Evolutionary conservation across 805 yeast species (phyloP), one percentile per base, ranked within the genome.

Genomic region (Saccharomycopsis sp.): DNA sequence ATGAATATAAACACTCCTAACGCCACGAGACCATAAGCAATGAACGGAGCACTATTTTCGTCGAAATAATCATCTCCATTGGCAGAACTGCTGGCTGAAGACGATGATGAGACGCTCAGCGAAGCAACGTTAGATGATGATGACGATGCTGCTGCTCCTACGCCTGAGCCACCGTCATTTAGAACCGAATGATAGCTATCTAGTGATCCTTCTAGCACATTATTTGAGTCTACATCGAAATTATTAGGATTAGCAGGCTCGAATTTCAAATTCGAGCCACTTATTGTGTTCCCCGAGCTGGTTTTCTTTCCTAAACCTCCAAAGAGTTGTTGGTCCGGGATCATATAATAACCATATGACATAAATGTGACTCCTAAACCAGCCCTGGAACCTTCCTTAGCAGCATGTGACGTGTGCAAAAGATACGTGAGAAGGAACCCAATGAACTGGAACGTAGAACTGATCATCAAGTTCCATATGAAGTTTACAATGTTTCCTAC

Each of bases 371-470:
- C 68, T 1, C 98, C 98, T 58, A 94, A 73, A 0, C 99, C 99
- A 19, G 93, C 87, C 62, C 96, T 77, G 1, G 97, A 86, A 2
- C 99, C 99, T 67, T 92, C 92, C 69, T 89, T 90, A 2, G 97
- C 96, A 3, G 98, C 97, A 69, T 94, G 99, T 1, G 97, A 89
- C 0, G 98, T 93, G 72, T 94, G 98, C 57, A 94, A 76, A 52
- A 93, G 74, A 69, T 92, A 94, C 5, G 98, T 92, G 57, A 93
- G 77, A 49, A 94, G 77, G 72, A 94, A 94, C 2, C 99, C 99
- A 35, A 93, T 86, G 69, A 88, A 89, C 72, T 93, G 97, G 76
- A 94, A 94, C 47, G 96, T 86, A n/a, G 89, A 79, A 23, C 96
- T 84, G 1, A 94, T 96, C 64, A 90, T 78, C 64, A 84, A 78